Evolutionary conservation across 2,329 filamentous ascomycete species (phyloP).

Genomic region (Trichoderma atrobrunneum): DNA sequence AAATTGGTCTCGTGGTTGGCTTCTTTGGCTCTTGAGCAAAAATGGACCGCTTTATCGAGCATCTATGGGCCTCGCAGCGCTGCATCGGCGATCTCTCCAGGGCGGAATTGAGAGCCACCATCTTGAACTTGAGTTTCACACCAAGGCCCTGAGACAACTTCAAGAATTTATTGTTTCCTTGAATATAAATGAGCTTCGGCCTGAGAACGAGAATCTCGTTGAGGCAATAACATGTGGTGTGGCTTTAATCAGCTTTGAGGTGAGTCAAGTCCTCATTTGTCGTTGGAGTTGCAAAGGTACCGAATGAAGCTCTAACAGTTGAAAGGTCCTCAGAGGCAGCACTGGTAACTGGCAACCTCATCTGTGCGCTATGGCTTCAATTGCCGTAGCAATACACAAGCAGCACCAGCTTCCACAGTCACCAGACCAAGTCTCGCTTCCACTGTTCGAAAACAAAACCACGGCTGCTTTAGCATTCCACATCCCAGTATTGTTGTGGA

Average conservation of each 20-base stretch:
- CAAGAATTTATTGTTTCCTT: background rate
- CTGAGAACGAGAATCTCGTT: background rate
- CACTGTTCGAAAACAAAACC: background rate
- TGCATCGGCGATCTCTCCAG: background rate
- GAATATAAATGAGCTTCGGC: background rate
- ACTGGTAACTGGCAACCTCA: background rate
- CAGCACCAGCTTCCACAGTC: background rate
- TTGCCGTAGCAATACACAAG: background rate
- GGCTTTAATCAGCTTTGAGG: background rate
- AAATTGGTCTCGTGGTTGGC: background rate
- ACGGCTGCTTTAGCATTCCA: background rate
- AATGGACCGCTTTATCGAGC: background rate
- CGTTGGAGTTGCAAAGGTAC: background rate
- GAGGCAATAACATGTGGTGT: background rate
- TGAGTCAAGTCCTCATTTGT: background rate
- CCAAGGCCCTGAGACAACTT: background rate
- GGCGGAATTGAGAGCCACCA: background rate
- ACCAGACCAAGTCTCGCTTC: background rate
- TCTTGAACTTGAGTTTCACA: background rate
- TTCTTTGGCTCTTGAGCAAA: background rate
- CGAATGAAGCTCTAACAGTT: background rate
- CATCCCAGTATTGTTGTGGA: background rate
- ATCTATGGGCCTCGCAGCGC: background rate
- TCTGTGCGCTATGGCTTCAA: background rate
- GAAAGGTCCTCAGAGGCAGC: background rate